phyloP scores from a whole-genome alignment of 2,329 filamentous ascomycete genomes.

The Hawksworthiomyces lignivorus region DNA sequence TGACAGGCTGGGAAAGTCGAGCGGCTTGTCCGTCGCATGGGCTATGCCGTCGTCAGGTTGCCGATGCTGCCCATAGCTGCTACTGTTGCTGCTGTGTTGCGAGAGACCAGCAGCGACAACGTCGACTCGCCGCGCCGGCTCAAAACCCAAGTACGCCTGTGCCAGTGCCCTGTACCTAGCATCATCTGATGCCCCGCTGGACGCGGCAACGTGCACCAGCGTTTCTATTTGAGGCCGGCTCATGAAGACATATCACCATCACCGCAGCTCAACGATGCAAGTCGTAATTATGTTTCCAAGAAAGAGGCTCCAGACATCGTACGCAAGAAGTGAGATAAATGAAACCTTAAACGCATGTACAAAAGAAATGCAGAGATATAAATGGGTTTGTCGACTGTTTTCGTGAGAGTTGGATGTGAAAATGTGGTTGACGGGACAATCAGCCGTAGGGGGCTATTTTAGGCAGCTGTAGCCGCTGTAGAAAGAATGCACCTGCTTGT shows the following conservation, averaged over 20 bases:
- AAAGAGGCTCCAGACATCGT: too few relatives aligned
- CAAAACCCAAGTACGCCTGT: slow-evolving; percentile 42
- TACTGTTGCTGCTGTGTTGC: neutral
- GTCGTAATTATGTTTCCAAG: too few relatives aligned
- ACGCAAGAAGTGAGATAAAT: too few relatives aligned
- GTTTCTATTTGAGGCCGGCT: slow-evolving; percentile 37
- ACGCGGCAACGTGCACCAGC: slow-evolving; percentile 47
- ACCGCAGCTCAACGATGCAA: too few relatives aligned
- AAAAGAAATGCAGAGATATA: too few relatives aligned
- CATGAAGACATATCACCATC: slow-evolving; percentile 9
- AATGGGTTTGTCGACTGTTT: too few relatives aligned
- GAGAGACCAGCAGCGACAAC: neutral
- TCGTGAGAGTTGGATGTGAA: too few relatives aligned
- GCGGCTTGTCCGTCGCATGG: too few relatives aligned
- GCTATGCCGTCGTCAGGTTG: neutral
- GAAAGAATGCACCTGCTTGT: too few relatives aligned
- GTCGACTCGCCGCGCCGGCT: slow-evolving; percentile 18
- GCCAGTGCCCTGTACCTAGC: slow-evolving; percentile 41
- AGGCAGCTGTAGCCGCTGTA: slow-evolving; percentile 5
- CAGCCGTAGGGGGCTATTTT: neutral
- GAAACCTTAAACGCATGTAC: too few relatives aligned
- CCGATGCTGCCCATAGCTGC: neutral
- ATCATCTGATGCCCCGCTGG: slow-evolving; percentile 41
- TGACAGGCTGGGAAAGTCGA: slow-evolving; percentile 22
- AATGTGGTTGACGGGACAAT: slow-evolving; percentile 12